Evolutionary conservation across 1,284 basidiomycete species (phyloP).

Genomic region (Melampsora occidentalis): DNA sequence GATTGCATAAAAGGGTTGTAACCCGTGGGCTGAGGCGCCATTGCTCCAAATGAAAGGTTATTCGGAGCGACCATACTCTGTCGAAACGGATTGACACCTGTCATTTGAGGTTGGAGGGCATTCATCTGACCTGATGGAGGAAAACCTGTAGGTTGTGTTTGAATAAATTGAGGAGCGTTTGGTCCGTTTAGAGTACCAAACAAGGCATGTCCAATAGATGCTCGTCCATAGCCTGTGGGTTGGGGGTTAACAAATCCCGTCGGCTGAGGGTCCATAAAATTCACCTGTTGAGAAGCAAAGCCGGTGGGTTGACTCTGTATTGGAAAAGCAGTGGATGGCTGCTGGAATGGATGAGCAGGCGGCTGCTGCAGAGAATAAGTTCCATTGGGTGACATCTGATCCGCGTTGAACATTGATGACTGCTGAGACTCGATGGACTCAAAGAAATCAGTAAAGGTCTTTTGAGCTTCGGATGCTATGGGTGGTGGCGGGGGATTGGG

Average conservation of each 20-base stretch:
- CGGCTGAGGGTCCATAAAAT: slow-evolving; percentile 52
- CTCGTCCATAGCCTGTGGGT: slow-evolving; percentile 52
- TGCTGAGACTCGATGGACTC: slow-evolving; percentile 80
- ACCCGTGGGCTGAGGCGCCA: slow-evolving; percentile 41
- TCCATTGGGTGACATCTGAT: slow-evolving; percentile 51
- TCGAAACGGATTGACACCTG: slow-evolving; percentile 63
- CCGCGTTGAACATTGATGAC: slow-evolving; percentile 68
- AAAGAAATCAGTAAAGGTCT: slow-evolving; percentile 81
- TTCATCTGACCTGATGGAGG: slow-evolving; percentile 59
- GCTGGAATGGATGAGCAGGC: slow-evolving; percentile 44
- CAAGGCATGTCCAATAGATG: slow-evolving; percentile 62
- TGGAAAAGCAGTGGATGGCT: not conserved
- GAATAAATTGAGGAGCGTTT: slow-evolving; percentile 53
- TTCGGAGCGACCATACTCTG: slow-evolving; percentile 57
- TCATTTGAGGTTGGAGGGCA: slow-evolving; percentile 67
- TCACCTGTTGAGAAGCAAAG: slow-evolving; percentile 43
- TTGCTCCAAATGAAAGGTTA: slow-evolving; percentile 59
- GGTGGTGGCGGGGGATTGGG: slow-evolving; percentile 43
- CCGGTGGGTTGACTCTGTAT: slow-evolving; percentile 43
- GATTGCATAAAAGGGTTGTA: slow-evolving; percentile 45
- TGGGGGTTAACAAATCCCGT: slow-evolving; percentile 58
- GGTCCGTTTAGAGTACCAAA: slow-evolving; percentile 59
- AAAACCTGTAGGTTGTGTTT: slow-evolving; percentile 53
- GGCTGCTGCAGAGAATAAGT: slow-evolving; percentile 31
- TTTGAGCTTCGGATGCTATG: slow-evolving; percentile 51